A percentile compares a stretch with the other conserved stretches of the same genome.
Conservation (phyloP, 345 rosid species). For the Pelargonium nanum region DNA sequence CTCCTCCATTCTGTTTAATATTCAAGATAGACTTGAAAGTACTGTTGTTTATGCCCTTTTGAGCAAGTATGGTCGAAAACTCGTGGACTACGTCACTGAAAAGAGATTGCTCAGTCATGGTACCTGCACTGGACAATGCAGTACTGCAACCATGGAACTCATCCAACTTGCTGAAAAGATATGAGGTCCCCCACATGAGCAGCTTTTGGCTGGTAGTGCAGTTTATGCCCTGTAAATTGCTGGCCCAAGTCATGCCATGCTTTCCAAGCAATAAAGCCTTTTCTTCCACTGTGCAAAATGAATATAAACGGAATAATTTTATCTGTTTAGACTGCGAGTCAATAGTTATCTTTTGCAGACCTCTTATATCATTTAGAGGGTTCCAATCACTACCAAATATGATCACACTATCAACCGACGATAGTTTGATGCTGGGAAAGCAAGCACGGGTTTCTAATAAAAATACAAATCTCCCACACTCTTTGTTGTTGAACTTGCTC, state of each 20-base stretch:
- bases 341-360: conserved; percentile 58
- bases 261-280: conserved; percentile 56
- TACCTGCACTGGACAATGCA: conserved; percentile 13
- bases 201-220: conserved; percentile 37
- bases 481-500: conserved; percentile 54
- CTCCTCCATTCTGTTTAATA: conserved; percentile 46
- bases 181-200: conserved; percentile 78
- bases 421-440: conserved; percentile 50
- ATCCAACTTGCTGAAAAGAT: conserved; percentile 51
- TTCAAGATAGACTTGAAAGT: conserved; percentile 32
- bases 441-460: conserved; percentile 85
- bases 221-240: conserved; percentile 31
- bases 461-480: conserved; percentile 57
- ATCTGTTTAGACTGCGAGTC: conserved; percentile 49
- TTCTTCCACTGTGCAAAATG: conserved; percentile 70
- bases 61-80: background rate
- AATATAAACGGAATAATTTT: conserved; percentile 68
- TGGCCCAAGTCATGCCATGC: conserved; percentile 36
- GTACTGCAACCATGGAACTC: conserved; percentile 38
- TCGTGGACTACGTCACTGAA: conserved; percentile 20
- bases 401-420: conserved; percentile 59
- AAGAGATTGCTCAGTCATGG: conserved; percentile 23
- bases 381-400: conserved; percentile 72
- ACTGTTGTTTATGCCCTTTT: conserved; percentile 18
- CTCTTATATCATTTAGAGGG: conserved; percentile 56